phyloP scores from a whole-genome alignment of 768 basidiomycete species.

The Xerocomellus intermedius region DNA sequence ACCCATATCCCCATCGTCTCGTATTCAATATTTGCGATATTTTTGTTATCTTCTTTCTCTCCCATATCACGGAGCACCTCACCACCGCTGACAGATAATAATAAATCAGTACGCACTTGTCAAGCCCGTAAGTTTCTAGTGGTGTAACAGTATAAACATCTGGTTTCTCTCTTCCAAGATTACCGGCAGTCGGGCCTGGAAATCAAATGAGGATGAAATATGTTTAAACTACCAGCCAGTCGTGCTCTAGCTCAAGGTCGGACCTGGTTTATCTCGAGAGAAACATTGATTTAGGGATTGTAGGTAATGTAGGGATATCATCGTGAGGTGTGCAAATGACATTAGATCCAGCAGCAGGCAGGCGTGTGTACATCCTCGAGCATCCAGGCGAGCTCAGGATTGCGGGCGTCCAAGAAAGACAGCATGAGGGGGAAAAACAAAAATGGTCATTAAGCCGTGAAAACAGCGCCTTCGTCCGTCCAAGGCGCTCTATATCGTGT shows the following conservation, averaged over 20 bases:
- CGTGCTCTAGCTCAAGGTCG: not conserved
- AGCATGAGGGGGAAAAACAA: not conserved
- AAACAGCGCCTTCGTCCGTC: not conserved
- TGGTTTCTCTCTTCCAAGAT: not conserved
- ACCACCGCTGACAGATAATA: not conserved
- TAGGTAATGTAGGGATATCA: constrained; percentile 31
- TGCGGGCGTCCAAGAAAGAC: constrained; percentile 7
- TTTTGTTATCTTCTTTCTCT: not conserved
- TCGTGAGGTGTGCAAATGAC: constrained; percentile 15
- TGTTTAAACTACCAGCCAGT: not conserved
- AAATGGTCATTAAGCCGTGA: constrained; percentile 12
- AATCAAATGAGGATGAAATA: not conserved
- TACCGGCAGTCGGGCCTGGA: not conserved
- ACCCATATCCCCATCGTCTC: not conserved
- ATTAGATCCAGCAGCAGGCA: constrained; percentile 8
- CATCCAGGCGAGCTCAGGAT: constrained; percentile 3
- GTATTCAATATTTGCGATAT: not conserved
- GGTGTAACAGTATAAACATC: not conserved
- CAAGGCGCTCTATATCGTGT: constrained; percentile 12
- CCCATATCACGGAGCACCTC: not conserved
- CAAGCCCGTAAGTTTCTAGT: not conserved
- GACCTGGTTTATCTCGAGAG: not conserved
- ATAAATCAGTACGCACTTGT: too few species aligned
- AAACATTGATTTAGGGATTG: constrained; percentile 12
- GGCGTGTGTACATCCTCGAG: not conserved